Base-by-base conservation (phyloP, 805 yeast species). In the Hyphopichia homilentoma region DNA sequence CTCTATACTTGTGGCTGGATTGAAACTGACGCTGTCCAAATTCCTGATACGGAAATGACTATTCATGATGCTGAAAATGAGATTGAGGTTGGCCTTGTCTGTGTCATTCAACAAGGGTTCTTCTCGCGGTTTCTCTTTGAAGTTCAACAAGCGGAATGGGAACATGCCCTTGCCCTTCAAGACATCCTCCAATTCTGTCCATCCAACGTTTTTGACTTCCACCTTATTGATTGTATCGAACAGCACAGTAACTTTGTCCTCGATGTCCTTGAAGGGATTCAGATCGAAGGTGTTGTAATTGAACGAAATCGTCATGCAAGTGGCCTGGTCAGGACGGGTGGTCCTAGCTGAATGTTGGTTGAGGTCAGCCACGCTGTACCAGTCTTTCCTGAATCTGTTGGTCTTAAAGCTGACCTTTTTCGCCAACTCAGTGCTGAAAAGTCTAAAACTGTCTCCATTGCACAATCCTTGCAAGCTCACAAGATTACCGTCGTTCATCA, bases 231-330 rank as follows among this genome's bases (percentile, higher is more conserved):
- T 32, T 9, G 47, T 36, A 34, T 65, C 68, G 29, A 64, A 59
- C 0, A 60, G 44, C 6, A 62, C 36, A 1, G 34, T 25, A 6
- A 58, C 48, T 16, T 55, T 50, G 2, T 44, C 49, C 3, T 34
- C 37, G 3, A 57, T 27, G 18, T 48, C 38, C 7, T 39, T 25
- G 35, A 63, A 59, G 3, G 67, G 67, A 30, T 61, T 54, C 5
- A 52, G 36, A n/a, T 57, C 62, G 34, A 47, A 52, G 1, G 65
- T 50, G 32, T 54, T 55, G 40, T 46, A 66, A n/a, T 48, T 49
- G 30, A 59, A 62, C 0, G 66, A 52, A 12, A 64, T 21, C 1
- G 71, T 61, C 45, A 66, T 43, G 33, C 69, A 64, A 0, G 65
- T 52, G 11, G 34, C 16, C 4, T 39, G 18, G 8, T 22, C 13